phyloP scores from a whole-genome alignment of 140 eudicot species.

The Erigeron philadelphicus region DNA sequence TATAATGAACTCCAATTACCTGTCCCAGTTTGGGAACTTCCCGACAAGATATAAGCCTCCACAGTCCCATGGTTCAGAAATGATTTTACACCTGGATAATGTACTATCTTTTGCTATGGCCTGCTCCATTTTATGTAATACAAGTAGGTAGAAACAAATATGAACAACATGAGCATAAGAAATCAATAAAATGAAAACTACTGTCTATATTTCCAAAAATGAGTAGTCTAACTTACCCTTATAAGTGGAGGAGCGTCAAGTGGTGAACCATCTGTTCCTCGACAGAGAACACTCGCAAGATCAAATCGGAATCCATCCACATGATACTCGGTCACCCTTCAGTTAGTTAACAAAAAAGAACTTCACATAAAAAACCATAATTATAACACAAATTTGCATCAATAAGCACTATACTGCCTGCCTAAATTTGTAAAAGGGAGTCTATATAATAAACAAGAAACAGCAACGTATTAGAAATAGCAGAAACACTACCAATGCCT shows the following conservation, averaged over 20 bases:
- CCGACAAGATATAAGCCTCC: conserved; percentile 99
- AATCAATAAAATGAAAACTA: conserved; percentile 4
- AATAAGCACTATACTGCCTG: conserved; percentile 10
- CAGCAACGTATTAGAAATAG: conserved; percentile 9
- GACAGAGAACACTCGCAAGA: conserved; percentile 95
- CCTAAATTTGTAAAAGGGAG: conserved; percentile 2
- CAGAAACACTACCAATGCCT: conserved; percentile 78
- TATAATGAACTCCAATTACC: conserved; percentile 36
- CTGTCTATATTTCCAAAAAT: conserved; percentile 1
- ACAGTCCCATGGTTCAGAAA: conserved; percentile 99
- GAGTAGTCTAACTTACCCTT: conserved; percentile 41
- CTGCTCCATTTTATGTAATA: conserved; percentile 43
- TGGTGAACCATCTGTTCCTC: conserved; percentile 95
- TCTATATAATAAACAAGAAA: neutral
- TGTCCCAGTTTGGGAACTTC: conserved; percentile 92
- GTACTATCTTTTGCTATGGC: conserved; percentile 86
- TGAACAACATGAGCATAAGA: conserved; percentile 17
- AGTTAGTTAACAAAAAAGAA: conserved; percentile 14
- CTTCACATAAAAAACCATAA: neutral
- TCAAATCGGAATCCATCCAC: conserved; percentile 99
- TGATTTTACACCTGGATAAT: conserved; percentile 80
- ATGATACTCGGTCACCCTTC: conserved; percentile 91
- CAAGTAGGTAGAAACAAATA: conserved; percentile 9
- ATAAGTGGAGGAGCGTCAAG: conserved; percentile 89
- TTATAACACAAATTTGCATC: no score